phyloP scores from a whole-genome alignment of 1,284 basidiomycete genomes.

The Cutaneotrichosporon sp. region DNA sequence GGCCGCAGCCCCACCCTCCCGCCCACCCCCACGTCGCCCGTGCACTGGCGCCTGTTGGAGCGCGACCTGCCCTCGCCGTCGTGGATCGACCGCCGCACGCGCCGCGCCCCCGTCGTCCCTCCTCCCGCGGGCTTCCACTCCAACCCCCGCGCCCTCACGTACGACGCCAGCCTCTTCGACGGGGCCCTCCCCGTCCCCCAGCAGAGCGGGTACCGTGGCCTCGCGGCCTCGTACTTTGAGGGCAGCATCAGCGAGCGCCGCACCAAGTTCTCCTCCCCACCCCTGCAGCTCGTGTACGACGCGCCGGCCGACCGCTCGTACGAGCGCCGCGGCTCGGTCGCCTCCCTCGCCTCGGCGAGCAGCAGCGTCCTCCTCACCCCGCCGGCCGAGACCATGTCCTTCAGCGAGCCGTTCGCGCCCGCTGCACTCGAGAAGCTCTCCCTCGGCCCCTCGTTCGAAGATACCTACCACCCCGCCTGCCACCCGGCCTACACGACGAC shows the following conservation, averaged over 20 bases:
- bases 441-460: not conserved
- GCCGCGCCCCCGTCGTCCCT: not conserved
- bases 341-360: not conserved
- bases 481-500: not conserved
- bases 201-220: not conserved
- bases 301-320: not conserved
- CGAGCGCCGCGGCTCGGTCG: not conserved
- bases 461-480: not conserved
- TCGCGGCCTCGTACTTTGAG: conserved; percentile 1
- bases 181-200: not conserved
- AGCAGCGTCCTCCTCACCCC: conserved; percentile 1
- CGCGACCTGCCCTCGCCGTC: not conserved
- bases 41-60: not conserved
- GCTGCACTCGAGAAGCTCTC: not conserved
- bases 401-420: not conserved
- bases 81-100: conserved; percentile 1
- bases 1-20: not conserved
- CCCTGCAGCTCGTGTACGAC: not conserved
- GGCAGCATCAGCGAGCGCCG: not conserved
- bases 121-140: not conserved
- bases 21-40: not conserved
- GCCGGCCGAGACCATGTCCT: not conserved
- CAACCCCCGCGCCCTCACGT: not conserved
- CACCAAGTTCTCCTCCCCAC: not conserved
- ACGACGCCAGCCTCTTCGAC: not conserved